Evolutionary conservation across 345 rosid genomes (phyloP).

Genomic region (Jatropha curcas): DNA sequence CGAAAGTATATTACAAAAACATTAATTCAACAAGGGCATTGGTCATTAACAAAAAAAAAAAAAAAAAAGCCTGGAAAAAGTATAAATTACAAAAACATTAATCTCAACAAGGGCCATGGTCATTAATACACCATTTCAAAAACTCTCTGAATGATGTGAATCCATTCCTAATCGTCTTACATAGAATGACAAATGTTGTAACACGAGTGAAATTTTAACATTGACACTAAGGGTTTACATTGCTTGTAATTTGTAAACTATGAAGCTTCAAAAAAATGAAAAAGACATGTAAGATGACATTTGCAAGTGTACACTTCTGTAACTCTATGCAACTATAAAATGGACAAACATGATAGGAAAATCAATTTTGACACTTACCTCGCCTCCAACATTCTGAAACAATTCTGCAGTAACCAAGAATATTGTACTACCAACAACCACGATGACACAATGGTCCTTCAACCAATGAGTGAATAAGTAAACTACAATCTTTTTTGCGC

Average conservation of each 20-base stretch:
- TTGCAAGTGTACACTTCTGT: neutral
- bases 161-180: too few relatives aligned
- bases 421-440: neutral
- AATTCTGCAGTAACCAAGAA: neutral
- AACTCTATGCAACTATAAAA: neutral
- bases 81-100: too few relatives aligned
- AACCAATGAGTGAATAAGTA: neutral
- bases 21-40: too few relatives aligned
- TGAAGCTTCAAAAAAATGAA: neutral
- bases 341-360: neutral
- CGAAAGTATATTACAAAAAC: too few relatives aligned
- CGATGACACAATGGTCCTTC: constrained; percentile 4
- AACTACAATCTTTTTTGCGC: neutral
- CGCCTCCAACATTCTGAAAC: neutral
- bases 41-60: too few relatives aligned
- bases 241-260: neutral
- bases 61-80: too few relatives aligned
- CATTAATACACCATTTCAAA: too few relatives aligned
- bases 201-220: neutral
- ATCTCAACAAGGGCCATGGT: too few relatives aligned
- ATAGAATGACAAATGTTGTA: neutral
- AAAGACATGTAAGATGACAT: neutral
- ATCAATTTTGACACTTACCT: neutral
- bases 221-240: neutral
- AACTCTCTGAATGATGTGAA: too few relatives aligned